Conservation (phyloP, 768 basidiomycete genomes). For the Tricholoma furcatifolium region DNA sequence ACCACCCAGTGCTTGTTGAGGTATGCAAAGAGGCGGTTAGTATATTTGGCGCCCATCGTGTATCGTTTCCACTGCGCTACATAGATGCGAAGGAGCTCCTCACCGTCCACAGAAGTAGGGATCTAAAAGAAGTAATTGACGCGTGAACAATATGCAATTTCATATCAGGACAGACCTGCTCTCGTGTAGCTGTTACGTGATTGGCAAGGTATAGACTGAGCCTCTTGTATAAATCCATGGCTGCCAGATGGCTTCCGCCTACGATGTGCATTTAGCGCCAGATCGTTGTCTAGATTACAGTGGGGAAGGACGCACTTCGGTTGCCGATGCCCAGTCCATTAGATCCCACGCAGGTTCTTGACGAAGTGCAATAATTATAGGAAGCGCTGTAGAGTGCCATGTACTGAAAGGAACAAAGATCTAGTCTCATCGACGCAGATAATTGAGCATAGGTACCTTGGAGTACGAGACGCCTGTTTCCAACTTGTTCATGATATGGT, state of each 20-base stretch:
- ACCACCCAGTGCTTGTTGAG: slow-evolving; percentile 99
- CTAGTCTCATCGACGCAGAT: background rate
- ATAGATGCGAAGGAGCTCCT: slow-evolving; percentile 87
- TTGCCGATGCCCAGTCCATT: slow-evolving; percentile 55
- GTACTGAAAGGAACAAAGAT: slow-evolving; percentile 46
- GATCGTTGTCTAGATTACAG: slow-evolving; percentile 29
- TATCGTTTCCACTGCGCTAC: slow-evolving; percentile 94
- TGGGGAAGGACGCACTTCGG: slow-evolving; percentile 57
- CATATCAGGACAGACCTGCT: slow-evolving; percentile 20
- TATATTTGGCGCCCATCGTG: slow-evolving; percentile 95
- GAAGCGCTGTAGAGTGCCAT: slow-evolving; percentile 91
- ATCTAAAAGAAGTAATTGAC: slow-evolving; percentile 42
- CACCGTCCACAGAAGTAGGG: slow-evolving; percentile 80
- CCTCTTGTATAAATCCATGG: slow-evolving; percentile 95
- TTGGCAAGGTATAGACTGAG: slow-evolving; percentile 86
- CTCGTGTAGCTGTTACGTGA: slow-evolving; percentile 73
- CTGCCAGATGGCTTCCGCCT: slow-evolving; percentile 96
- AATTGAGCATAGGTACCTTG: slow-evolving; percentile 33
- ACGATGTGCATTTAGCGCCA: slow-evolving; percentile 24
- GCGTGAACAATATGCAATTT: background rate
- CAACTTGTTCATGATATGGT: slow-evolving; percentile 90
- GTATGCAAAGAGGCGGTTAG: slow-evolving; percentile 96
- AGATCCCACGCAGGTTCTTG: slow-evolving; percentile 61
- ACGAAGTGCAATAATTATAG: slow-evolving; percentile 97
- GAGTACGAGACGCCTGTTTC: slow-evolving; percentile 88